These are phyloP conservation scores for Nemania sp. DNA, from an alignment of 2,329 filamentous ascomycete species.

Conservation along the genomic window DNA sequence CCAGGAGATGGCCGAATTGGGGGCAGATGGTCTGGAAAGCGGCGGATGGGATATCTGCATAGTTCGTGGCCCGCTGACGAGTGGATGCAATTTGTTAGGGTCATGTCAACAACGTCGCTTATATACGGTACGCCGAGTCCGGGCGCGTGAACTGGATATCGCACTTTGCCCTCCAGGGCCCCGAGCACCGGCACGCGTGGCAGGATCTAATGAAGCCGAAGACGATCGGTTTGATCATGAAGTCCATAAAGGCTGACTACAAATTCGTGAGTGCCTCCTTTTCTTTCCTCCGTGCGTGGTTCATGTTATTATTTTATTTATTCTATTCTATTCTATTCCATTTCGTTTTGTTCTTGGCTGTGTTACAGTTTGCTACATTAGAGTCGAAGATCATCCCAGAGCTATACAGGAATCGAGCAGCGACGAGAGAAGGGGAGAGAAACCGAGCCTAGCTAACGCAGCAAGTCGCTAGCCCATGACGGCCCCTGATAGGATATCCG, in stretches of 20 bases:
- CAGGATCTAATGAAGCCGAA: conserved; percentile 67
- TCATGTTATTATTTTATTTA: neutral
- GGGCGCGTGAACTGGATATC: conserved; percentile 77
- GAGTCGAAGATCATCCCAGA: no score
- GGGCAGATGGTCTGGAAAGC: conserved; percentile 30
- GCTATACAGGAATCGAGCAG: neutral
- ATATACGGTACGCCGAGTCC: conserved; percentile 82
- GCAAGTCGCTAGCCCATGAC: conserved; percentile 69
- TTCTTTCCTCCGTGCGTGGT: neutral
- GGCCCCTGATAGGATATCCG: conserved; percentile 80
- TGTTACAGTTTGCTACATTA: no score
- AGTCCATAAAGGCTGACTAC: conserved; percentile 80
- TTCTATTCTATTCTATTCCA: neutral
- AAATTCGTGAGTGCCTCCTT: conserved; percentile 73
- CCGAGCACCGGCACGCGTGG: conserved; percentile 67
- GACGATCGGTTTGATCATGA: conserved; percentile 74
- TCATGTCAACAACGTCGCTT: conserved; percentile 87
- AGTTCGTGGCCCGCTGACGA: conserved; percentile 10
- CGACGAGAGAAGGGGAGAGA: neutral
- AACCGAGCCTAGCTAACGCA: conserved; percentile 1
- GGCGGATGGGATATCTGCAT: neutral
- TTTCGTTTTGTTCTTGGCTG: no score
- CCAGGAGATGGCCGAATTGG: no score
- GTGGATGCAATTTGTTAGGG: conserved; percentile 39
- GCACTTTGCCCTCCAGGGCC: conserved; percentile 70